phyloP scores from a whole-genome alignment of 164 flowering plant species.

The Buxus sempervirens region DNA sequence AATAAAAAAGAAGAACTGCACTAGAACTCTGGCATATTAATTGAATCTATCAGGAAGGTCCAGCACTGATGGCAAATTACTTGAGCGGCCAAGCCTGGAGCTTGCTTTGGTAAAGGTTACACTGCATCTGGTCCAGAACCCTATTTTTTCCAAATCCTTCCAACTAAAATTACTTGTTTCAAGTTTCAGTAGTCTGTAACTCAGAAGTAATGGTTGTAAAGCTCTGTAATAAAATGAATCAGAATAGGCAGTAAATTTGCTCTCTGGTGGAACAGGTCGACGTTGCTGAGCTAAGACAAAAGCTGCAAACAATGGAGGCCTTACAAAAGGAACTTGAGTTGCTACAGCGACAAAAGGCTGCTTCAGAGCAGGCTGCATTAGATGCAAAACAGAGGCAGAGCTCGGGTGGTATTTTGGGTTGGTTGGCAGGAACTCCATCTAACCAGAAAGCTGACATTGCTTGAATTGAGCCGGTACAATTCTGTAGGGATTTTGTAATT shows the following conservation, averaged over 20 bases:
- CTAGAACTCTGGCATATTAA: too few relatives aligned
- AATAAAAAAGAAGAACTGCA: too few relatives aligned
- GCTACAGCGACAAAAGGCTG: constrained; percentile 86
- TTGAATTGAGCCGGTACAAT: constrained; percentile 12
- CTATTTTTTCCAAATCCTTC: too few relatives aligned
- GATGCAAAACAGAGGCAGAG: constrained; percentile 71
- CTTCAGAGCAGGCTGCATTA: constrained; percentile 85
- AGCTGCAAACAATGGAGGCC: constrained; percentile 80
- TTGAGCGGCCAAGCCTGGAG: too few relatives aligned
- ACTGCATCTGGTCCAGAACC: too few relatives aligned
- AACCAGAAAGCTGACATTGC: constrained; percentile 35
- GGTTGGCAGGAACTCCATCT: constrained; percentile 86
- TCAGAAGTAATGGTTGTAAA: not conserved
- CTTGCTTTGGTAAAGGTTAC: too few relatives aligned
- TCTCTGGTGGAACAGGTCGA: constrained; percentile 63
- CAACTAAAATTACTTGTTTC: not conserved
- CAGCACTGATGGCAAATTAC: too few relatives aligned
- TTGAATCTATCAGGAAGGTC: too few relatives aligned
- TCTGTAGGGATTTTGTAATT: constrained; percentile 3
- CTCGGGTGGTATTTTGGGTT: constrained; percentile 95
- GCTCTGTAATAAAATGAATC: not conserved
- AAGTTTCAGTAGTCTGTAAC: too few relatives aligned
- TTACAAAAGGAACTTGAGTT: constrained; percentile 87
- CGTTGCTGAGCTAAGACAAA: constrained; percentile 91
- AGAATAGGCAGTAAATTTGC: not conserved